A percentile compares a stretch with the other conserved stretches of the same genome.
These are phyloP conservation scores for Eucalyptus paniculata DNA, from an alignment of 345 rosid species.

Conservation along the genomic window DNA sequence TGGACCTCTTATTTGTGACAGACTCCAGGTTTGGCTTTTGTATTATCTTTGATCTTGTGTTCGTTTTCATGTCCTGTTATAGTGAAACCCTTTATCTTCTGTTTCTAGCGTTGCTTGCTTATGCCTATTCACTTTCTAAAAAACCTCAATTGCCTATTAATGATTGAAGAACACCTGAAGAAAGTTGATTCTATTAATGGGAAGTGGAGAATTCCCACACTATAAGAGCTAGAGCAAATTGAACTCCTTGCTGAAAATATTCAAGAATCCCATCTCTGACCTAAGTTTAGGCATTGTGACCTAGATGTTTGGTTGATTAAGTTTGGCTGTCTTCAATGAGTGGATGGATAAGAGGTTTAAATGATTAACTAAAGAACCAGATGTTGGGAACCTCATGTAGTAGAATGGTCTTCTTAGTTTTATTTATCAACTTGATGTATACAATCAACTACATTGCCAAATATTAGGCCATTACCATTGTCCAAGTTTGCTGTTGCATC, in stretches of 20 bases:
- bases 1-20: conserved; percentile 56
- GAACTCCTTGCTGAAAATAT: not conserved
- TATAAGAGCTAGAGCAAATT: not conserved
- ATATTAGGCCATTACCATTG: not conserved
- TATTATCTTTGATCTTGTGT: not conserved
- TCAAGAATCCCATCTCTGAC: not conserved
- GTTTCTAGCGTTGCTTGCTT: not conserved
- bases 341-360: not conserved
- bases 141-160: not conserved
- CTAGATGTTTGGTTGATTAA: not conserved
- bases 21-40: conserved; percentile 44
- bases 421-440: not conserved
- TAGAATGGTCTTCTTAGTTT: not conserved
- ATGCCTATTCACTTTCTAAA: not conserved
- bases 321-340: not conserved
- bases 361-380: not conserved
- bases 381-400: not conserved
- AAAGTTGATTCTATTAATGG: not conserved
- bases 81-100: not conserved
- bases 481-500: not conserved
- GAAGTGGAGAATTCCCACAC: not conserved
- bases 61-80: not conserved
- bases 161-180: not conserved
- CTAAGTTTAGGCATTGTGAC: not conserved
- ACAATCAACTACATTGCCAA: not conserved